These are phyloP conservation scores for Ophiostoma triangulosporum DNA, from an alignment of 2,329 filamentous ascomycete genomes.

Conservation along the genomic window DNA sequence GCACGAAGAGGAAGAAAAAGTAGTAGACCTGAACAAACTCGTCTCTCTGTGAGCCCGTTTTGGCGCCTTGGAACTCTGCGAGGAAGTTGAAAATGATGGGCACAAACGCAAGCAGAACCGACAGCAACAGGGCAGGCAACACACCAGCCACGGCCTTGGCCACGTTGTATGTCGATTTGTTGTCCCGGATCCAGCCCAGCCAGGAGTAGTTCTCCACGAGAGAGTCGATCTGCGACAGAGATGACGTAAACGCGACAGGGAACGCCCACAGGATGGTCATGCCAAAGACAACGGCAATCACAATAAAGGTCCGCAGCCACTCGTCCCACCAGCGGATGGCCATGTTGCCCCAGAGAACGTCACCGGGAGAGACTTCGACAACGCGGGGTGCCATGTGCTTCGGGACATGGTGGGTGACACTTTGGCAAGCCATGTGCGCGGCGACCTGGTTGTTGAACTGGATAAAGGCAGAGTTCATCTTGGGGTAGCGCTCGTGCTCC, in stretches of 20 bases:
- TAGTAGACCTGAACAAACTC: conserved; percentile 86
- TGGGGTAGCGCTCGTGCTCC: conserved; percentile 69
- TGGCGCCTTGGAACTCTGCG: conserved; percentile 60
- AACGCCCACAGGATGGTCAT: conserved; percentile 86
- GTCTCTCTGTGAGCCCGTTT: conserved; percentile 66
- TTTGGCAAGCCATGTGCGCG: conserved; percentile 95
- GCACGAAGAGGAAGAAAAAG: conserved; percentile 87
- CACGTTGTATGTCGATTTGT: conserved; percentile 46
- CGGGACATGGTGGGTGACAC: conserved; percentile 78
- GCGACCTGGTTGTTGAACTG: conserved; percentile 98
- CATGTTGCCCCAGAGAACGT: conserved; percentile 97
- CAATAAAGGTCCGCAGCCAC: conserved; percentile 57
- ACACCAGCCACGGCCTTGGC: conserved; percentile 64
- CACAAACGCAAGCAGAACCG: conserved; percentile 64
- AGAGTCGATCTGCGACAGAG: conserved; percentile 62
- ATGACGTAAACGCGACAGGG: conserved; percentile 77
- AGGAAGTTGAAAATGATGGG: conserved; percentile 67
- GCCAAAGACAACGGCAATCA: conserved; percentile 50
- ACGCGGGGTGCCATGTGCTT: conserved; percentile 85
- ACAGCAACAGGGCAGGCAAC: conserved; percentile 63
- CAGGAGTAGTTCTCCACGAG: conserved; percentile 52
- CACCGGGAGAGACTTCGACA: conserved; percentile 85
- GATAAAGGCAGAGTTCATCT: conserved; percentile 95
- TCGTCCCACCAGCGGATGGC: conserved; percentile 88
- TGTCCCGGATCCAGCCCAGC: conserved; percentile 54